These are phyloP conservation scores for Orobanche coerulescens DNA, from an alignment of 257 asterid species.

Conservation along the genomic window DNA sequence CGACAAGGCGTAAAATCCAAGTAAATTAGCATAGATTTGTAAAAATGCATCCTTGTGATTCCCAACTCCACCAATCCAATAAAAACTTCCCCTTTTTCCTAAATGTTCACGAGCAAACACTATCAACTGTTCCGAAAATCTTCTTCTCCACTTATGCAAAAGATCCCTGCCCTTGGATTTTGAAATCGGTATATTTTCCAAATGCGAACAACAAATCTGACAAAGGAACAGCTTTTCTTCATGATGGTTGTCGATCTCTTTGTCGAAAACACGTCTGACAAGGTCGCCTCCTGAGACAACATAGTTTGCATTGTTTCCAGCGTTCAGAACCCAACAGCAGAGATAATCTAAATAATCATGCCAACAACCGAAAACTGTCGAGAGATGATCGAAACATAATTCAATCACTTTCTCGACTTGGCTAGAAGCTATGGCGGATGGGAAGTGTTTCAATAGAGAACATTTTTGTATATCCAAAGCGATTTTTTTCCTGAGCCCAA, in stretches of 20 bases:
- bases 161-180: conserved; percentile 30
- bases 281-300: conserved; percentile 56
- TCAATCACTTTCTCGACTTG: conserved; percentile 93
- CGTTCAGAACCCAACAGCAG: conserved; percentile 51
- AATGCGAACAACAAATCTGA: conserved; percentile 72
- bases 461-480: conserved; percentile 70
- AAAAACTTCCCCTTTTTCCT: conserved; percentile 31
- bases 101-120: conserved; percentile 35
- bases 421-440: conserved; percentile 42
- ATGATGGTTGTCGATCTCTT: conserved; percentile 92
- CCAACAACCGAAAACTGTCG: conserved; percentile 61
- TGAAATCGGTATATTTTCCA: conserved; percentile 48
- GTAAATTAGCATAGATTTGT: conserved; percentile 67
- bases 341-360: conserved; percentile 55
- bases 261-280: conserved; percentile 84
- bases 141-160: conserved; percentile 56
- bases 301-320: conserved; percentile 40
- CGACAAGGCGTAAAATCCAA: conserved; percentile 59
- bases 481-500: conserved; percentile 54
- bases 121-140: conserved; percentile 44
- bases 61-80: conserved; percentile 91
- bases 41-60: conserved; percentile 86
- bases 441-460: conserved; percentile 26
- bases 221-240: conserved; percentile 79
- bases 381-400: conserved; percentile 63